Base-by-base conservation (phyloP, 177 flowering plant species). In the Vitis hybrid region DNA sequence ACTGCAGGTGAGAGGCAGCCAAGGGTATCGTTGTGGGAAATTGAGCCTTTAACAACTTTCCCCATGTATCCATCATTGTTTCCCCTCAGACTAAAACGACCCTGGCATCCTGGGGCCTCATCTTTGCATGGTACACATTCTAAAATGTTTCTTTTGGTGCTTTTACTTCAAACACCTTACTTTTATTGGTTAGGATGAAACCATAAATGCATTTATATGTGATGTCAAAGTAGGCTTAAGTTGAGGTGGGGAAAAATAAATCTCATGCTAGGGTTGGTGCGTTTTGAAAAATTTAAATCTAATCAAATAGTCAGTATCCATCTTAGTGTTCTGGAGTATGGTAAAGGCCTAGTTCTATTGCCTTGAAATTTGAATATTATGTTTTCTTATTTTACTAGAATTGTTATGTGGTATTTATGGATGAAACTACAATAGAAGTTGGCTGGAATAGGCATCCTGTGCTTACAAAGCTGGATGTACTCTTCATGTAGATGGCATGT, bases 1-100 rank as follows among this genome's bases (percentile, higher is more conserved):
- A 86, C 88, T 46, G 90, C 90, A 5, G 90, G 88, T 19, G 88
- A 86, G 67, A 86, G 86, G 74, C 90, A 86, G 72, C 88, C 90
- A 7, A 70, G 88, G 35, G 90, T 86, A 2, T 86, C 90, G 2
- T 69, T 86, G 58, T 86, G 90, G 90, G 90, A 86, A 65, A 83
- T 86, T 62, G 90, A 86, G 59, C 90, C 90, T n/a, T 63, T 86
- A 48, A 86, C 90, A 8, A 83, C 90, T n/a, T 86, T 86, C 64
- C 90, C 90, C 18, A 86, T 86, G 89, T 86, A 86, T 64, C 86
- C 88, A 51, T 84, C 89, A 4, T 59, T 77, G 62, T 86, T 86
- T 75, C 88, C 90, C 12, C 79, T 84, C 46, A 75, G 88, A 70
- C 75, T 86, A 16, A 86, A 86, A 50, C 75, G 88, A 14, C 88